These are phyloP conservation scores for Leccinum longicurvipes DNA, from an alignment of 768 basidiomycete species.

Conservation along the genomic window DNA sequence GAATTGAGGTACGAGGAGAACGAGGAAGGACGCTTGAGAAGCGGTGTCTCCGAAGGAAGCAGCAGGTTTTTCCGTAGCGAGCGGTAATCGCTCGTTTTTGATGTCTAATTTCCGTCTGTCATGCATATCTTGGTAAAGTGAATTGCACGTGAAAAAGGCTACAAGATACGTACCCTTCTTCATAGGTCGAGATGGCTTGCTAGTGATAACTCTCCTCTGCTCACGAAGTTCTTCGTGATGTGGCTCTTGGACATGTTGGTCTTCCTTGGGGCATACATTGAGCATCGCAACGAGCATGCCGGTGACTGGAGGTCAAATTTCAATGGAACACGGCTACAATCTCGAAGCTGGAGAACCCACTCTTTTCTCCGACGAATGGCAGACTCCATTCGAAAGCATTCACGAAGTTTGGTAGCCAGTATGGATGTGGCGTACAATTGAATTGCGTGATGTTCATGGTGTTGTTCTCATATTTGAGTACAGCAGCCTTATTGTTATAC, in stretches of 20 bases:
- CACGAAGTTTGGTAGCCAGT: too few relatives aligned
- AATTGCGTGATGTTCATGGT: too few relatives aligned
- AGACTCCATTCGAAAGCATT: slow-evolving; percentile 98
- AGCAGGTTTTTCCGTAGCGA: slow-evolving; percentile 10
- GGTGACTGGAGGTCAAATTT: slow-evolving; percentile 58
- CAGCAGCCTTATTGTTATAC: too few relatives aligned
- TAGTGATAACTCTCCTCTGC: slow-evolving; percentile 61
- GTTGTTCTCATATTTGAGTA: too few relatives aligned
- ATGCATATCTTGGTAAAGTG: not conserved
- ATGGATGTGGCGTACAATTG: too few relatives aligned
- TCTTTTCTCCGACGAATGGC: slow-evolving; percentile 96
- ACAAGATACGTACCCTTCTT: slow-evolving; percentile 53
- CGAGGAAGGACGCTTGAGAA: slow-evolving; percentile 23
- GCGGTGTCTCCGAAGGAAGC: slow-evolving; percentile 13
- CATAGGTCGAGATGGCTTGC: slow-evolving; percentile 61
- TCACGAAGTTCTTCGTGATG: slow-evolving; percentile 32
- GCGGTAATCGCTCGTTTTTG: slow-evolving; percentile 28
- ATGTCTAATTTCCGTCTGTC: slow-evolving; percentile 25
- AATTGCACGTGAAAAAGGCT: not conserved
- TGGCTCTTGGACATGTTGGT: slow-evolving; percentile 39
- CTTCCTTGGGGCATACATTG: slow-evolving; percentile 92
- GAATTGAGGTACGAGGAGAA: slow-evolving; percentile 24
- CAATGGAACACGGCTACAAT: not conserved
- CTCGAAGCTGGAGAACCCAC: slow-evolving; percentile 42
- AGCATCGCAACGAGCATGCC: slow-evolving; percentile 97